Base-by-base conservation (phyloP, 495 filamentous ascomycete species). In the Penicillium malachiteum region DNA sequence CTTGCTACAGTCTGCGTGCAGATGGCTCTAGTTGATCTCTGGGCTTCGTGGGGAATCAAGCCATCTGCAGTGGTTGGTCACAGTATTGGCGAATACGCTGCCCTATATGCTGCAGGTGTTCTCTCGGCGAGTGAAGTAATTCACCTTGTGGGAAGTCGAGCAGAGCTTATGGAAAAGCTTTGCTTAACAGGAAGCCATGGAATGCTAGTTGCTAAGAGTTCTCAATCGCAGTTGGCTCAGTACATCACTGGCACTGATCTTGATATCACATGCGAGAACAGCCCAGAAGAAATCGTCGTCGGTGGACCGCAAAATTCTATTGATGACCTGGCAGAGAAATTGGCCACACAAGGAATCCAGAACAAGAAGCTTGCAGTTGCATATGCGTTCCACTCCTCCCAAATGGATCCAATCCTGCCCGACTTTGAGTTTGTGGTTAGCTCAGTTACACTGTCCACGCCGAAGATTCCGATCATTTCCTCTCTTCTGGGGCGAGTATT, bases 11-110 rank as follows among this genome's bases (percentile, higher is more conserved):
- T 79, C 8, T 85, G 78, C 50, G 81, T 91, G 48, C 83, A 96
- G 69, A 90, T 94, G 74, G 90, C 91, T 1, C 76, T 93, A 21
- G 84, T 87, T 6, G 79, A 79, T 16, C 78, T 89, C 40, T 94
- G 90, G 91, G 66, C 56, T 8, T 84, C 86, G 1, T 87, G 87
- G 77, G 91, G 89, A 37, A 74, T 93, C 55, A 81, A 74, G 34
- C 89, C 90, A 10, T 10, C 8, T 13, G 41, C 58, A 9, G 68
- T 72, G 1, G 37, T 67, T 7, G 64, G 73, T 1, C 72, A 76
- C 45, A 78, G 69, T 47, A 62, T 84, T 14, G 91, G 91, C 37
- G 90, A 94, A 69, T 94, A 92, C 66, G 88, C 90, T 32, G 90
- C 91, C 11, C 72, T 95, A 7, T 80, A 89, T 56, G 81, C 84